Base-by-base conservation (phyloP, 2,329 filamentous ascomycete genomes). In the Eurotiales sp. region DNA sequence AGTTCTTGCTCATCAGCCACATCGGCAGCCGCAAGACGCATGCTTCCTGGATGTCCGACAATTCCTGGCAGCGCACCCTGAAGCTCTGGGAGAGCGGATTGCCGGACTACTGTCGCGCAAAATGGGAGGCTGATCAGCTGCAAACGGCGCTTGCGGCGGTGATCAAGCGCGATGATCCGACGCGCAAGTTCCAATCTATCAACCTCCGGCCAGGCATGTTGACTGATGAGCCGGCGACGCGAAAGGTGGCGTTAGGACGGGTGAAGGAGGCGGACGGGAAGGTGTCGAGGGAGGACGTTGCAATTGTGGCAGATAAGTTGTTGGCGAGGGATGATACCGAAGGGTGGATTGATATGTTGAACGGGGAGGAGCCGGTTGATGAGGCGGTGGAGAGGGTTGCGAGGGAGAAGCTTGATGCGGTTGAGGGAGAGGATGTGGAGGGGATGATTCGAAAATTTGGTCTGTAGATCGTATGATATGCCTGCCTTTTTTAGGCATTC, bases 1-100 rank as follows among this genome's bases (percentile, higher is more conserved):
- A 81, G 56, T 80, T 81, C 62, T 69, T 82, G 3, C 75, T 80
- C 51, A 68, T 82, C 10, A 80, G 77, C 1, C 80, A 79, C 60
- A 61, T 80, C 7, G 74, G 75, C 6, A 78, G 74, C 30, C 75
- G 79, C 3, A 71, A 71, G 15, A 71, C 63, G 23, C 67, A 71
- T 32, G 72, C 79, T 0, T 61, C 67, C 15, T 82, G 79, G 79
- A 78, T 78, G 72, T 67, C 60, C 15, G 74, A 78, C 17, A 68
- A 68, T 3, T 72, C 77, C 50, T 77, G 74, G 72, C 67, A 65
- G 4, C 59, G 59, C 2, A 66, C 77, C 1, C 68, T 75, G 46
- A 69, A 76, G 55, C 65, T 72, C 30, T 79, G 79, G 57, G 68
- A 65, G n/a, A 70, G 77, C 23, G 61, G 75, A 0, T 64, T 82